Conservation (phyloP, 1,139 yeast species). For the Saccharomyces pastorianus region DNA sequence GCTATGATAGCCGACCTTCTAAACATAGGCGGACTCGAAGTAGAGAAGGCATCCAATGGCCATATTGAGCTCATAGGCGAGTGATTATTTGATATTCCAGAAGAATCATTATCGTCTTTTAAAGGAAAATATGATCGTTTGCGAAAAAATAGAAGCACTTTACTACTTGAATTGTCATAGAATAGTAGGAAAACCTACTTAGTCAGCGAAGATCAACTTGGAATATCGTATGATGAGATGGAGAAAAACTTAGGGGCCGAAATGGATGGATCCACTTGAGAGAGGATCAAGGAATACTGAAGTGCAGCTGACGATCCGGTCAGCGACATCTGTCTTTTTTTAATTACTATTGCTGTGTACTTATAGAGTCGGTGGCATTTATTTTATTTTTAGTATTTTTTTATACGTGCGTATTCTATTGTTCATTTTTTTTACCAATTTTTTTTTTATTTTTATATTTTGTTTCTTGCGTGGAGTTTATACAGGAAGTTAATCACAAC, state of each 20-base stretch:
- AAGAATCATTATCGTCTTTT: constrained; percentile 81
- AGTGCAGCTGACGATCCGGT: background rate
- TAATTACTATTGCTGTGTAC: background rate
- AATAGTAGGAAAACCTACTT: background rate
- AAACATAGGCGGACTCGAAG: background rate
- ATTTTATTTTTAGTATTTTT: background rate
- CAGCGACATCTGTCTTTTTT: background rate
- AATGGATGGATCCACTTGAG: background rate
- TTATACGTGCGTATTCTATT: background rate
- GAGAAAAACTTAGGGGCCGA: background rate
- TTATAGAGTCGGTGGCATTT: background rate
- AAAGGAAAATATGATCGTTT: constrained; percentile 46
- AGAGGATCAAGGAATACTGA: background rate
- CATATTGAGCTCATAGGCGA: background rate
- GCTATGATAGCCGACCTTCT: background rate
- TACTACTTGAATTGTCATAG: background rate
- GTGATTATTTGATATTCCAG: constrained; percentile 37
- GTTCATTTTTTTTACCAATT: background rate
- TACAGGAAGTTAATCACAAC: background rate
- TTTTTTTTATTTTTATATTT: background rate
- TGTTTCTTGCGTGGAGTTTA: background rate
- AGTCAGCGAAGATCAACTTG: background rate
- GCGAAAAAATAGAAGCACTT: background rate
- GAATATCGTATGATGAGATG: background rate
- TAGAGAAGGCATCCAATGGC: background rate